phyloP scores from a whole-genome alignment of 345 rosid genomes.

The Psidium guajava region DNA sequence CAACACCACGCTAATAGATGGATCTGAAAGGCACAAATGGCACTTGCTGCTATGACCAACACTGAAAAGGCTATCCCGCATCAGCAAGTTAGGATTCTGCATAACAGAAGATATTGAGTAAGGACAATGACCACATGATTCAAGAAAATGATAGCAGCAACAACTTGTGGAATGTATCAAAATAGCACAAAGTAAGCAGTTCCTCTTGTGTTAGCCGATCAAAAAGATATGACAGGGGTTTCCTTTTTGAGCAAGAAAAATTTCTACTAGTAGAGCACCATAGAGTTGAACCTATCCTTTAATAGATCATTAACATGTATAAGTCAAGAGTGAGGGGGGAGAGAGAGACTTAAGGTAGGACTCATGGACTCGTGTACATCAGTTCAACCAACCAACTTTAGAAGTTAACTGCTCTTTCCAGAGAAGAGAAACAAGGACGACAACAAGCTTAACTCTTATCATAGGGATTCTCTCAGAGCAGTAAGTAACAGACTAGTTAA shows the following conservation, averaged over 20 bases:
- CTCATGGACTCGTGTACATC: background rate
- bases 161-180: background rate
- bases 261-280: background rate
- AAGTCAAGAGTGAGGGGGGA: background rate
- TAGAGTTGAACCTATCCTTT: background rate
- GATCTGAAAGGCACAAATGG: slow-evolving; percentile 66
- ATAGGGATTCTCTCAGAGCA: background rate
- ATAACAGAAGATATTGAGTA: slow-evolving; percentile 3
- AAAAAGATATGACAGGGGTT: background rate
- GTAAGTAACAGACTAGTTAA: background rate
- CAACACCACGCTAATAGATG: slow-evolving; percentile 36
- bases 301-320: background rate
- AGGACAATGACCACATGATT: background rate
- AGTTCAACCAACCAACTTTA: background rate
- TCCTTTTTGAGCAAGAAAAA: background rate
- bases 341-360: background rate
- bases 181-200: background rate
- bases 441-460: background rate
- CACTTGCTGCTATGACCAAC: slow-evolving; percentile 72
- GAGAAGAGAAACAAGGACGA: background rate
- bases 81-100: slow-evolving; percentile 69
- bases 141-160: background rate
- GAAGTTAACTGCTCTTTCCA: background rate
- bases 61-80: slow-evolving; percentile 49
- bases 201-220: background rate